These are phyloP conservation scores for Mycocalia duriaeana DNA, from an alignment of 1,284 basidiomycete species.

Conservation along the genomic window DNA sequence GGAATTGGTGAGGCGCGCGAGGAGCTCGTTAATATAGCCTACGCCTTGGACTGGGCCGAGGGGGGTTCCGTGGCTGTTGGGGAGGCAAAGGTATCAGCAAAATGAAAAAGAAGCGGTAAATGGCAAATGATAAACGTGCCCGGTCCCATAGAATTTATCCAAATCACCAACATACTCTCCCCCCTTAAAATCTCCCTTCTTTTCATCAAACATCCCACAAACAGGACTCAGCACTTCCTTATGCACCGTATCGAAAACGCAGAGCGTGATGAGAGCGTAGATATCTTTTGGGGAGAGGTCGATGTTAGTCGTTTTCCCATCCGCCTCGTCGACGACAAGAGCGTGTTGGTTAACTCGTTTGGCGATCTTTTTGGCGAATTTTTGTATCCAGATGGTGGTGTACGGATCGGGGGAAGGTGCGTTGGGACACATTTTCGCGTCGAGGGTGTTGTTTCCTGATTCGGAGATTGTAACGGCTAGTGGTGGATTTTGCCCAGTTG, in stretches of 20 bases:
- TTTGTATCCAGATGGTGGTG: slow-evolving; percentile 46
- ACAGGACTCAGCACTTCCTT: slow-evolving; percentile 55
- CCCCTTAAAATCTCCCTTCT: slow-evolving; percentile 59
- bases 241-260: slow-evolving; percentile 71
- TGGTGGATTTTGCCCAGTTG: slow-evolving; percentile 21
- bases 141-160: slow-evolving; percentile 28
- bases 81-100: neutral
- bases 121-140: slow-evolving; percentile 40
- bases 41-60: slow-evolving; percentile 75
- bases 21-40: slow-evolving; percentile 80
- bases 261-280: slow-evolving; percentile 63
- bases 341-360: slow-evolving; percentile 58
- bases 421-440: slow-evolving; percentile 64
- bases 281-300: slow-evolving; percentile 55
- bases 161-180: slow-evolving; percentile 74
- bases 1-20: slow-evolving; percentile 67
- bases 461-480: slow-evolving; percentile 54
- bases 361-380: slow-evolving; percentile 53
- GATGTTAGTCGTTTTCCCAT: no score
- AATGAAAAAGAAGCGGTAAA: neutral
- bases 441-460: slow-evolving; percentile 69
- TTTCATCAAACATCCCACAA: slow-evolving; percentile 62
- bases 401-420: slow-evolving; percentile 42
- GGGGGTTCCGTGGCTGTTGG: slow-evolving; percentile 53
- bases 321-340: no score